Evolutionary conservation across 192 early-diverging fungal genomes (phyloP), one percentile per base, ranked within the genome.

Genomic region (Paraglomus occultum): DNA sequence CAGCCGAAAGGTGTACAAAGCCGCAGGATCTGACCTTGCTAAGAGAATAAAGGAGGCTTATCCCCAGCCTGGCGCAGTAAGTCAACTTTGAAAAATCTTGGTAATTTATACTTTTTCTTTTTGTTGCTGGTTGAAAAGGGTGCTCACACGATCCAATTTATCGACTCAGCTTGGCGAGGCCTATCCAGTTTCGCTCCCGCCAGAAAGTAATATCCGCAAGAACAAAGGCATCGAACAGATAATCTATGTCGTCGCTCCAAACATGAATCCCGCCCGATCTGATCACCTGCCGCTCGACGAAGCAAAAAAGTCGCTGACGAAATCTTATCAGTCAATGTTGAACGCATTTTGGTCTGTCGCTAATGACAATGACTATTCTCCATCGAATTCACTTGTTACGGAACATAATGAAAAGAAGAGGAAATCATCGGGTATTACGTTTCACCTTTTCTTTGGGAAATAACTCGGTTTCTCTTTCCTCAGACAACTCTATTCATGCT

Each of bases 211-310:
- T 42, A 12, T 64, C 14, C 42, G 44, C 49, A 31, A 0, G 20
- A 8, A 15, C 6, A 31, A 64, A 47, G 62, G 62, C 44, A 46
- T 64, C 9, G 62, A 64, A n/a, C 42, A 64, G 62, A 49, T 64
- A 8, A 64, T 64, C 17, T 64, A 46, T 64, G 18, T 64, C 14
- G 62, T 64, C 22, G 45, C 62, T 1, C 62, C 62, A 64, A 64
- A 64, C 49, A 48, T 64, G 62, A 64, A 43, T 46, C 20, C 62
- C 31, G 22, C 45, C 6, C 8, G 46, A 64, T 12, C 44, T n/a
- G 20, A 64, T 10, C 62, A 43, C 22, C 45, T 64, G 8, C 14
- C 46, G 49, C 8, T 64, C 4, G 15, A 10, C 1, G 39, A 64
- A 50, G 42, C 44, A 64, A 64, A 48, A 50, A 45, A 64, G 10